These are phyloP conservation scores for Colletotrichum musicola DNA, from an alignment of 2,329 filamentous ascomycete species.

Conservation along the genomic window DNA sequence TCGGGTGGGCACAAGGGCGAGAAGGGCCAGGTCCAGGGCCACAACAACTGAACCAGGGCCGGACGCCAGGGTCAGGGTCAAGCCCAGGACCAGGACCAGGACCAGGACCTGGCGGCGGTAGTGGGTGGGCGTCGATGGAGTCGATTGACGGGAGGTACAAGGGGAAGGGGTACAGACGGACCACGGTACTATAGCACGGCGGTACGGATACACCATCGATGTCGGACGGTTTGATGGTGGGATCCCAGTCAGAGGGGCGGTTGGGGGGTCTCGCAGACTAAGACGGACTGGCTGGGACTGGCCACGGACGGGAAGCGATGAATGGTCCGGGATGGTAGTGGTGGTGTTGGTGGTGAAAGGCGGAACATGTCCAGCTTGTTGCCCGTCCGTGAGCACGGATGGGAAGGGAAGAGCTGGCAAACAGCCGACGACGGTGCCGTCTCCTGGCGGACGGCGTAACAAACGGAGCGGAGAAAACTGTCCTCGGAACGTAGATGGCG, in stretches of 20 bases:
- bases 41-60: conserved; percentile 12
- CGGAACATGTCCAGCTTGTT: not conserved
- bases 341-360: not conserved
- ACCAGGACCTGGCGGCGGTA: conserved; percentile 32
- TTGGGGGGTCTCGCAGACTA: conserved; percentile 26
- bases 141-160: conserved; percentile 37
- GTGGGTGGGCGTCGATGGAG: conserved; percentile 27
- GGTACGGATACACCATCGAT: conserved; percentile 15
- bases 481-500: too few species aligned
- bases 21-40: conserved; percentile 30
- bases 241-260: conserved; percentile 37
- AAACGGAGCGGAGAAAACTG: too few species aligned
- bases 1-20: conserved; percentile 30
- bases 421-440: not conserved
- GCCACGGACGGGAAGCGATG: conserved; percentile 24
- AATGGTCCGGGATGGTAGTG: conserved; percentile 5
- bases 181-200: too few species aligned
- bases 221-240: conserved; percentile 28
- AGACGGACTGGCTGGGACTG: conserved; percentile 10
- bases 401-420: conserved; percentile 4
- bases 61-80: conserved; percentile 34
- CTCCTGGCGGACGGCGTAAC: not conserved
- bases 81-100: conserved; percentile 33
- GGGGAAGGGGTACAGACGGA: conserved; percentile 33
- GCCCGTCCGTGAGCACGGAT: conserved; percentile 14